Evolutionary conservation across 768 basidiomycete genomes (phyloP).

Genomic region (Pulveroboletus sp.): DNA sequence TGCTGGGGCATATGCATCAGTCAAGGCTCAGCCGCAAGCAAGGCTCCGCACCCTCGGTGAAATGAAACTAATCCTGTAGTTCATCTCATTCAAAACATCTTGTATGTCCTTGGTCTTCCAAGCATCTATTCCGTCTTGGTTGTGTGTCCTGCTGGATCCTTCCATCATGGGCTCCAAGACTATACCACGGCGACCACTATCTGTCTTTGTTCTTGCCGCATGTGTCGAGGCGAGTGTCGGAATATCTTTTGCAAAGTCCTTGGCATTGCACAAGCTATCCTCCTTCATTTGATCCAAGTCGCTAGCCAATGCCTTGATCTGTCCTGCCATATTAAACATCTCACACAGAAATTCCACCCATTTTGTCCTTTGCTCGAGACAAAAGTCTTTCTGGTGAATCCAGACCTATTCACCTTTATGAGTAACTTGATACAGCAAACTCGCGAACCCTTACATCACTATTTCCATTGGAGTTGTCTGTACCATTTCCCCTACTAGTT

Average conservation of each 20-base stretch:
- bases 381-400: background rate
- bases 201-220: background rate
- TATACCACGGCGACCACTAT: too few relatives aligned
- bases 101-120: too few relatives aligned
- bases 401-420: too few relatives aligned
- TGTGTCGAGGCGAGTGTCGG: background rate
- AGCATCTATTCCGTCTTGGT: too few relatives aligned
- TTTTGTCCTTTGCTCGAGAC: background rate
- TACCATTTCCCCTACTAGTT: background rate
- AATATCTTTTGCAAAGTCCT: background rate
- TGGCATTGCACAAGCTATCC: background rate
- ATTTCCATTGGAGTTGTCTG: background rate
- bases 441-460: background rate
- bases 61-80: too few relatives aligned
- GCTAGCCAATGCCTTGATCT: background rate
- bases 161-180: background rate
- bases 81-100: too few relatives aligned
- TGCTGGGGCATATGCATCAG: too few relatives aligned
- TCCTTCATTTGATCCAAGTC: constrained; percentile 2
- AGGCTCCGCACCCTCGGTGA: too few relatives aligned
- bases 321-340: constrained; percentile 10
- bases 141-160: too few relatives aligned
- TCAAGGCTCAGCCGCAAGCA: too few relatives aligned
- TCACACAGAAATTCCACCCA: constrained; percentile 4
- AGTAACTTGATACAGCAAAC: background rate